Evolutionary conservation across 768 basidiomycete genomes (phyloP), one percentile per base, ranked within the genome.

Genomic region (Amylocystis lapponica): DNA sequence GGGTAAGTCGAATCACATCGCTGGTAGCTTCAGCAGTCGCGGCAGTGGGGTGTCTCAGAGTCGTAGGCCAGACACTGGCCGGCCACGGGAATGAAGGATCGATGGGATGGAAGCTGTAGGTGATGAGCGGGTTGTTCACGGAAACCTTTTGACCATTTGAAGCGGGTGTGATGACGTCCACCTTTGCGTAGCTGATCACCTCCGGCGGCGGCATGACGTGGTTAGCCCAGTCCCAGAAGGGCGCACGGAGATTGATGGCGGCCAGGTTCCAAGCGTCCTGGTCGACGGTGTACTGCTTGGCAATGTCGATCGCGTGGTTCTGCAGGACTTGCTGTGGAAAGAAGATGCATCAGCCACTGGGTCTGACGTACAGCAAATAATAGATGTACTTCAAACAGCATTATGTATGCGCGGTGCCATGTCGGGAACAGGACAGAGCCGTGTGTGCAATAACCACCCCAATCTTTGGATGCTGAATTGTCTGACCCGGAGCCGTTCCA

Each of bases 361-460:
- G 10, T 34, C n/a, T 16, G 14, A 20, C 3, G n/a, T 5, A 34
- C 33, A n/a, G n/a, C n/a, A n/a, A n/a, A n/a, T n/a, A n/a, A n/a
- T n/a, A n/a, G n/a, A n/a, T n/a, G 10, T 35, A 76, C 76, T 65
- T 80, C 76, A 44, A 67, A 69, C 1, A 77, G 56, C 26, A 68
- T 54, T 20, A 78, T 55, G 47, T 78, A 78, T 3, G 75, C 73
- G 38, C 78, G 59, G 49, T 80, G 76, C 71, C 73, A 78, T 4
- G 72, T 75, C 7, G 75, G 75, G 64, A 78, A 78, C 9, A 77
- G 59, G 8, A 70, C 63, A 2, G 68, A 70, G 13, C 71, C 72
- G 53, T 80, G 78, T n/a, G 67, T 69, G 53, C 76, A 79, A 49
- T 79, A 78, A 3, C 76, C 77, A n/a, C 63, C 59, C 62, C 62